Evolutionary conservation across 805 yeast genomes (phyloP).

Genomic region (Candida jianshihensis): DNA sequence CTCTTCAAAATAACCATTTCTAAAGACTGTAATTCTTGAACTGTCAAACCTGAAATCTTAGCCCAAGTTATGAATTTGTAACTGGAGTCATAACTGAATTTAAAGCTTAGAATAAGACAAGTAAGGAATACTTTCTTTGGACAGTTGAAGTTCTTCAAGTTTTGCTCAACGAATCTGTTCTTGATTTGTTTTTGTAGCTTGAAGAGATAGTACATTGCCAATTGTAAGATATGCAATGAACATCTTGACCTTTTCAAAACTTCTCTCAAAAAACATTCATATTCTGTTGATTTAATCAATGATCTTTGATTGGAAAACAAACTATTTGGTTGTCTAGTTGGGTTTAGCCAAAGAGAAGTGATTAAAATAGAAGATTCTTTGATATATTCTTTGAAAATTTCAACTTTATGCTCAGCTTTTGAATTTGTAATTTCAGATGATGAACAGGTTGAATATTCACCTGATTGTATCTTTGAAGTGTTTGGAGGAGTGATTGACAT

Average conservation of each 20-base stretch:
- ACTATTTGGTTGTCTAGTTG: too few relatives aligned
- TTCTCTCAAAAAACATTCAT: conserved; percentile 29
- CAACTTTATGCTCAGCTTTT: conserved; percentile 2
- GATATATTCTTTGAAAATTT: conserved; percentile 8
- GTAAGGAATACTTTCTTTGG: conserved; percentile 65
- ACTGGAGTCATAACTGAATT: conserved; percentile 67
- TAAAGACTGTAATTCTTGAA: conserved; percentile 40
- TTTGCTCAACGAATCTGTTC: not conserved
- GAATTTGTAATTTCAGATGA: not conserved
- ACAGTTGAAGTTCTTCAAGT: conserved; percentile 24
- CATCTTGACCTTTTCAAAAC: conserved; percentile 47
- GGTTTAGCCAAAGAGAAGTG: conserved; percentile 14
- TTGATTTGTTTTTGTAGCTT: conserved; percentile 31
- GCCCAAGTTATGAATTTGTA: conserved; percentile 69
- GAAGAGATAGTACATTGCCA: conserved; percentile 59
- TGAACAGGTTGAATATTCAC: not conserved
- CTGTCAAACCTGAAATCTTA: conserved; percentile 58
- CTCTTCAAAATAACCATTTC: conserved; percentile 48
- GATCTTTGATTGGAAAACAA: too few relatives aligned
- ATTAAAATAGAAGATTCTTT: conserved; percentile 10
- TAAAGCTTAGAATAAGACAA: conserved; percentile 63
- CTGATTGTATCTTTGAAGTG: not conserved
- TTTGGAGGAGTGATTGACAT: conserved; percentile 1
- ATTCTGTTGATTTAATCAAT: conserved; percentile 2
- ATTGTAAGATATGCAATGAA: conserved; percentile 54